phyloP scores from a whole-genome alignment of 495 filamentous ascomycete genomes.

The Elasticomyces elasticus region DNA sequence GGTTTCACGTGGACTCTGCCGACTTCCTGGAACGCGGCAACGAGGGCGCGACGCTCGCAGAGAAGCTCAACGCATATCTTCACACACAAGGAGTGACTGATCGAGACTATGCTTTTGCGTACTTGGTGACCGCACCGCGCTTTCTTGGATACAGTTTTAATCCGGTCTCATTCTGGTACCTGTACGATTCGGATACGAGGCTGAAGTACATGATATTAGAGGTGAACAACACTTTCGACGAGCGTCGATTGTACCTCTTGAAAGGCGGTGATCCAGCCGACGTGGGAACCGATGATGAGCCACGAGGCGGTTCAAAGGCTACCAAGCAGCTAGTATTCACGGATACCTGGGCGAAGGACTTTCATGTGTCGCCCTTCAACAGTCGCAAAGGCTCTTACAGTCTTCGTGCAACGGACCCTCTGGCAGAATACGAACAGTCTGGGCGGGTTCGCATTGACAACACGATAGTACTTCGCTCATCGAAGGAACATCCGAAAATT shows the following conservation, averaged over 20 bases:
- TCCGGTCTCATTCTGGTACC: slow-evolving; percentile 72
- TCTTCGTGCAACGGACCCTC: slow-evolving; percentile 45
- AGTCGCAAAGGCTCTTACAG: slow-evolving; percentile 51
- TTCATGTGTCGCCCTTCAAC: slow-evolving; percentile 69
- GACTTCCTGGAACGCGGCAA: slow-evolving; percentile 50
- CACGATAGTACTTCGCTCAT: slow-evolving; percentile 48
- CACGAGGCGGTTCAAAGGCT: not conserved
- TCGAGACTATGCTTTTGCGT: slow-evolving; percentile 48
- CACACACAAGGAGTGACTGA: slow-evolving; percentile 34
- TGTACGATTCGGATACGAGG: slow-evolving; percentile 50
- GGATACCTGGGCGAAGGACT: slow-evolving; percentile 53
- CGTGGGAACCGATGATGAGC: not conserved
- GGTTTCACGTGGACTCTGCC: slow-evolving; percentile 48
- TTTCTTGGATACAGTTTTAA: slow-evolving; percentile 66
- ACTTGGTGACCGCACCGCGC: slow-evolving; percentile 57
- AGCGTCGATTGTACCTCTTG: slow-evolving; percentile 56
- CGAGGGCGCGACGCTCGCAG: slow-evolving; percentile 38
- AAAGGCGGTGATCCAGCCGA: not conserved
- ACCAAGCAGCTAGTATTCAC: slow-evolving; percentile 27
- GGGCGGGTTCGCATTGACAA: slow-evolving; percentile 36
- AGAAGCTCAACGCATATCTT: slow-evolving; percentile 52
- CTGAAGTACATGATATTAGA: slow-evolving; percentile 61
- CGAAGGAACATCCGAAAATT: slow-evolving; percentile 45
- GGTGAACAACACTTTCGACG: slow-evolving; percentile 70
- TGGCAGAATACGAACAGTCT: slow-evolving; percentile 31